Evolutionary conservation across 345 rosid genomes (phyloP).

Genomic region (Ricinus communis): DNA sequence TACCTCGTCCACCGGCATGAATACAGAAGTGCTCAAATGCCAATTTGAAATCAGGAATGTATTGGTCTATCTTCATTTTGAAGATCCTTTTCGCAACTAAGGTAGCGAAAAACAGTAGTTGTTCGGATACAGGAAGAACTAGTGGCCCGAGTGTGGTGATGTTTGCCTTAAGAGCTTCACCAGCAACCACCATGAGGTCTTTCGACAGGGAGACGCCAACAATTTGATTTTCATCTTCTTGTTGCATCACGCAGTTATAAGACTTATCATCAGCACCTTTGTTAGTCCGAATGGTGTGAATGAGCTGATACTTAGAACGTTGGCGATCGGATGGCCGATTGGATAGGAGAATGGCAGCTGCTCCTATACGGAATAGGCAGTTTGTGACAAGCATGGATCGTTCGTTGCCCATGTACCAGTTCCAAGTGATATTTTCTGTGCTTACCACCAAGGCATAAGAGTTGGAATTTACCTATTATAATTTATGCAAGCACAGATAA

Average conservation of each 20-base stretch:
- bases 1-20: slow-evolving; percentile 81
- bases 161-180: slow-evolving; percentile 22
- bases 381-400: slow-evolving; percentile 31
- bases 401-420: slow-evolving; percentile 26
- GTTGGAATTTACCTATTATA: slow-evolving; percentile 20
- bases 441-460: slow-evolving; percentile 30
- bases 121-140: slow-evolving; percentile 28
- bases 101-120: background rate
- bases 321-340: slow-evolving; percentile 20
- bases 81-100: background rate
- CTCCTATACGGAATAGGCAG: slow-evolving; percentile 31
- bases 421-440: slow-evolving; percentile 23
- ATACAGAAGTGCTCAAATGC: slow-evolving; percentile 75
- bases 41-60: too few relatives aligned
- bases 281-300: slow-evolving; percentile 20
- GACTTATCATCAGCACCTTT: slow-evolving; percentile 14
- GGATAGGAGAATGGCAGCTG: slow-evolving; percentile 27
- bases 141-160: slow-evolving; percentile 23
- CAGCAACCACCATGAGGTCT: slow-evolving; percentile 25
- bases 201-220: slow-evolving; percentile 21
- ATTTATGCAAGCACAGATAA: background rate
- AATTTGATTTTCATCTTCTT: background rate
- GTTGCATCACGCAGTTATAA: slow-evolving; percentile 20
- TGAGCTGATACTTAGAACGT: slow-evolving; percentile 25
- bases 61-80: too few relatives aligned